Evolutionary conservation across 352 stramenopile species (phyloP), one percentile per base, ranked within the genome.

Genomic region (Nothophytophthora sp.): DNA sequence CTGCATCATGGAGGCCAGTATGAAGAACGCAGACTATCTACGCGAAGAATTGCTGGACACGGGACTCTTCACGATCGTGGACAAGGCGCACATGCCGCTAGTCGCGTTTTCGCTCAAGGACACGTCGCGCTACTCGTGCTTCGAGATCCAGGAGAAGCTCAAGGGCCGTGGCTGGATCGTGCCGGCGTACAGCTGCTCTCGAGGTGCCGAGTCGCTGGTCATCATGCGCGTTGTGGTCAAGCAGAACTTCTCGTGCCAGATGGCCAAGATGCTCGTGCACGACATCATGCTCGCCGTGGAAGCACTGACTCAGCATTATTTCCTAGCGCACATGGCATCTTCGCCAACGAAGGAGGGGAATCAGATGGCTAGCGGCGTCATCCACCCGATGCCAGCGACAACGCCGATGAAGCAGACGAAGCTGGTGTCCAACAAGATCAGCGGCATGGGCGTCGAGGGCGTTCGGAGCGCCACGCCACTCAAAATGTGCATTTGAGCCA

Each of bases 191-290:
- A 85, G 73, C 36, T 88, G 77, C 58, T 83, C 76, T 18, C 50
- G 55, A 12, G 81, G 77, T 9, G 81, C 81, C 40, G 73, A 91
- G 58, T 73, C 68, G 46, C 70, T 91, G 28, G 66, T 81, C 38
- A 90, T 91, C 63, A 91, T 91, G 81, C 77, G 81, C 45, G 78
- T 87, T 16, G 81, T 91, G 12, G 76, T 88, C 36, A 91, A 90
- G 57, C 81, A 91, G 60, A 91, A 91, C 56, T 86, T 91, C 27
- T 68, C 73, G 24, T 81, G 76, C 54, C 67, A 83, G 61, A 88
- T 90, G 76, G 76, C 67, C 32, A 80, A 86, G 58, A 86, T 91
- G 71, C 60, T 91, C 15, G 72, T 91, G 20, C 49, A 69, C 28
- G 78, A 91, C 42, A 88, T 91, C 41, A 49, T 83, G 22, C 81